phyloP scores from a whole-genome alignment of 352 stramenopile genomes.

The Phytophthora niederhauseri region DNA sequence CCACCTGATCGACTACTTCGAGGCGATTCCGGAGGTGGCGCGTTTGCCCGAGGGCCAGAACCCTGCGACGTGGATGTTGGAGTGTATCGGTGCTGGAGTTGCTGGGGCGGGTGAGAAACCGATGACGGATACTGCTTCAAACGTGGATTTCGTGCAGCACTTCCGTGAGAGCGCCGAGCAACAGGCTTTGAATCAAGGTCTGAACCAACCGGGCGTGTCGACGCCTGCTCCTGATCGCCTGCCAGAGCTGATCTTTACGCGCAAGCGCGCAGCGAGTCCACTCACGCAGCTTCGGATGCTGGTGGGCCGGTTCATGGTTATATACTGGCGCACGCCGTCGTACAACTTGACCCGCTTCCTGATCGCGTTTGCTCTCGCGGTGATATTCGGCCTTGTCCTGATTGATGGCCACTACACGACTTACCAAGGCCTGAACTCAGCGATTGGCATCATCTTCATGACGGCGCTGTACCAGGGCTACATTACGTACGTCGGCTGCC shows the following conservation, averaged over 20 bases:
- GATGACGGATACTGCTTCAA: slow-evolving; percentile 11
- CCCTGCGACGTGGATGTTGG: slow-evolving; percentile 87
- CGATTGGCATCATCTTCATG: slow-evolving; percentile 78
- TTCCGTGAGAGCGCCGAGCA: slow-evolving; percentile 35
- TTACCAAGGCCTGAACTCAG: slow-evolving; percentile 41
- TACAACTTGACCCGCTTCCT: slow-evolving; percentile 83
- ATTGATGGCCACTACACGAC: slow-evolving; percentile 36
- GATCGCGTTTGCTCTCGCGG: slow-evolving; percentile 49
- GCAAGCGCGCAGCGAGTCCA: slow-evolving; percentile 39
- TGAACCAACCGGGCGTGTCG: slow-evolving; percentile 31
- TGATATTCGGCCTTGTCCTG: slow-evolving; percentile 77
- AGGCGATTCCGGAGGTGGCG: slow-evolving; percentile 31
- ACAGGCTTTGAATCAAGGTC: slow-evolving; percentile 11
- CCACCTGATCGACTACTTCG: slow-evolving; percentile 49
- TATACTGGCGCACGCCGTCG: slow-evolving; percentile 84
- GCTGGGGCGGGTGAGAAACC: slow-evolving; percentile 13
- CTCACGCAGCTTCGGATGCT: slow-evolving; percentile 38
- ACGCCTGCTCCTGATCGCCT: slow-evolving; percentile 13
- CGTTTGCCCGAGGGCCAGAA: slow-evolving; percentile 35
- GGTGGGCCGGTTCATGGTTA: slow-evolving; percentile 44
- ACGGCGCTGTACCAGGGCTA: slow-evolving; percentile 72
- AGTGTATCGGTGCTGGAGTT: slow-evolving; percentile 49
- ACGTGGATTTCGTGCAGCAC: slow-evolving; percentile 31
- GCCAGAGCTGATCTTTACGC: slow-evolving; percentile 32
- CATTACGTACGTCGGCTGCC: slow-evolving; percentile 59